These are phyloP conservation scores for Neofusicoccum cordaticola DNA, from an alignment of 2,329 filamentous ascomycete species.

Conservation along the genomic window DNA sequence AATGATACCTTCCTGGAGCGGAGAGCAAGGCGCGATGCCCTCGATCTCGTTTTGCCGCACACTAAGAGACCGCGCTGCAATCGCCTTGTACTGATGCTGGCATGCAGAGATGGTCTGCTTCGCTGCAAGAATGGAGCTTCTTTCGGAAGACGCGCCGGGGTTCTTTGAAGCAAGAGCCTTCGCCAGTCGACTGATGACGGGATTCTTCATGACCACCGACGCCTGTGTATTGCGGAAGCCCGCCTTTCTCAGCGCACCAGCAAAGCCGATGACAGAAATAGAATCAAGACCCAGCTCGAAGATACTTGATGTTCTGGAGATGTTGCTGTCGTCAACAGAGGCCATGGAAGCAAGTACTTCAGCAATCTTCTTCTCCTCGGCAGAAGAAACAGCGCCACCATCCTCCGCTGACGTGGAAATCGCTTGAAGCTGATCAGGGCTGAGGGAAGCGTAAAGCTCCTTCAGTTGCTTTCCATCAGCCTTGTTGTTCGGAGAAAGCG, in stretches of 20 bases:
- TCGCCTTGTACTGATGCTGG: slow-evolving; percentile 57
- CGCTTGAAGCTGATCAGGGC: slow-evolving; percentile 59
- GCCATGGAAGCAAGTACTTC: slow-evolving; percentile 55
- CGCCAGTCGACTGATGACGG: slow-evolving; percentile 42
- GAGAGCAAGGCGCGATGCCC: slow-evolving; percentile 76
- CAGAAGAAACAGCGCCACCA: slow-evolving; percentile 30
- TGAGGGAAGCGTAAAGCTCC: slow-evolving; percentile 61
- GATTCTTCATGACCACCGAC: slow-evolving; percentile 63
- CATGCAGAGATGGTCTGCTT: slow-evolving; percentile 63
- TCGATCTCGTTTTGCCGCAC: slow-evolving; percentile 59
- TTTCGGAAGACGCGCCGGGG: slow-evolving; percentile 2
- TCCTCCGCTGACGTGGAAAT: slow-evolving; percentile 35
- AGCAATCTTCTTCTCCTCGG: slow-evolving; percentile 49
- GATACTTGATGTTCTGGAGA: slow-evolving; percentile 62
- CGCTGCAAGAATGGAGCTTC: slow-evolving; percentile 45
- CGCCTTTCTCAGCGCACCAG: slow-evolving; percentile 59
- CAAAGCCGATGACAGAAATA: slow-evolving; percentile 73
- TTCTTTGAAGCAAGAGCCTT: slow-evolving; percentile 28
- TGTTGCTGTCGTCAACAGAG: slow-evolving; percentile 40
- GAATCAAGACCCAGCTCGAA: slow-evolving; percentile 89
- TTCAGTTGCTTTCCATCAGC: slow-evolving; percentile 71
- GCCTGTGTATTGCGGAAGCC: slow-evolving; percentile 63
- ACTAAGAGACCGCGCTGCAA: slow-evolving; percentile 53
- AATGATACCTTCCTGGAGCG: slow-evolving; percentile 83
- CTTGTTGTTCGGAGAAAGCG: slow-evolving; percentile 87